phyloP scores from a whole-genome alignment of 2,329 filamentous ascomycete species.

The Trichoderma lentiforme region DNA sequence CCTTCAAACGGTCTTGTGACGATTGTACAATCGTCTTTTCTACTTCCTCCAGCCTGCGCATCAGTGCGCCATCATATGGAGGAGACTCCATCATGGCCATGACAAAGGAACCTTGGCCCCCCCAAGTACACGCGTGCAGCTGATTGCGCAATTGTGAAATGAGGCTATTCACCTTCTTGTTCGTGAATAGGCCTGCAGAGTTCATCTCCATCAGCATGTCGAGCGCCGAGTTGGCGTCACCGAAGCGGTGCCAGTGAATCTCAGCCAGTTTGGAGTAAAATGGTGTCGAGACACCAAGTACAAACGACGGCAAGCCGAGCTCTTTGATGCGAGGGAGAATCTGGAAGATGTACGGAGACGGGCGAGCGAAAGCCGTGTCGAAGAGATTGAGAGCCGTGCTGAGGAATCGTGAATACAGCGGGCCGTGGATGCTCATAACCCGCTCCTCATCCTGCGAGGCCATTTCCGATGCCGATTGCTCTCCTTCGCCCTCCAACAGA shows the following conservation, averaged over 20 bases:
- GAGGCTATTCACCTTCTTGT: slow-evolving; percentile 35
- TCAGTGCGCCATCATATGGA: slow-evolving; percentile 32
- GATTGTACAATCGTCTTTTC: slow-evolving; percentile 20
- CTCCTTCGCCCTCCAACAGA: slow-evolving; percentile 18
- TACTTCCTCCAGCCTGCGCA: slow-evolving; percentile 29
- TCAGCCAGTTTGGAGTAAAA: slow-evolving; percentile 67
- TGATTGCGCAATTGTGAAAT: slow-evolving; percentile 33
- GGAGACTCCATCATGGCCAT: slow-evolving; percentile 38
- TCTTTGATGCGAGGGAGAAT: slow-evolving; percentile 65
- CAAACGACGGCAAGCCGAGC: slow-evolving; percentile 66
- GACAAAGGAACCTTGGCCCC: slow-evolving; percentile 37
- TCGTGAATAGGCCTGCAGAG: slow-evolving; percentile 56
- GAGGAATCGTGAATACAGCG: slow-evolving; percentile 62
- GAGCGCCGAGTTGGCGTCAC: slow-evolving; percentile 54
- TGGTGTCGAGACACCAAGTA: slow-evolving; percentile 65
- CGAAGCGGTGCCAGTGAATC: slow-evolving; percentile 59
- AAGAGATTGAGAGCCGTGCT: slow-evolving; percentile 55
- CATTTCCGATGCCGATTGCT: not conserved
- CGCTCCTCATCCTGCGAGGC: slow-evolving; percentile 27
- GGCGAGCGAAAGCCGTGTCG: slow-evolving; percentile 52
- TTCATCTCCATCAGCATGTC: slow-evolving; percentile 64
- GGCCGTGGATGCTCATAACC: slow-evolving; percentile 57
- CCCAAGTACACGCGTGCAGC: slow-evolving; percentile 35
- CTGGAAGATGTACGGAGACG: slow-evolving; percentile 57
- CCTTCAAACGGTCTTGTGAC: slow-evolving; percentile 12